A percentile compares a stretch with the other conserved stretches of the same genome.
Conservation (phyloP, 2,329 filamentous ascomycete genomes). For the Botryotinia convoluta region DNA sequence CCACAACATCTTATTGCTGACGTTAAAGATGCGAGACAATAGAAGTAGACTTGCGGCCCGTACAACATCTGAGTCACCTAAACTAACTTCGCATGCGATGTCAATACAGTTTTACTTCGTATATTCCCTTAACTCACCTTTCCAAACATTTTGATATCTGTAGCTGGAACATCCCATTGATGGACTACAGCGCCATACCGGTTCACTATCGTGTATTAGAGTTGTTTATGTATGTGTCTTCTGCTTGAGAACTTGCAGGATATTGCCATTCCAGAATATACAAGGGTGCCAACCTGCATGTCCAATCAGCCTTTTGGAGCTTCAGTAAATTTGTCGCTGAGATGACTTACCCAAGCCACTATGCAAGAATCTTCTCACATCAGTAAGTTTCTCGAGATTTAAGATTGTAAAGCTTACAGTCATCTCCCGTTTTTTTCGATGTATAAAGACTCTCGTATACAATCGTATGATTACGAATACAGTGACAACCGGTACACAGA, state of each 20-base stretch:
- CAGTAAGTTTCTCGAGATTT: background rate
- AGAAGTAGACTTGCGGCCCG: background rate
- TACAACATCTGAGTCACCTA: background rate
- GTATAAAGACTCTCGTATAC: background rate
- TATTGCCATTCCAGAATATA: slow-evolving; percentile 5
- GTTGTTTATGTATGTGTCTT: background rate
- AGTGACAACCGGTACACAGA: slow-evolving; percentile 1
- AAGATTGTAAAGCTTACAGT: background rate
- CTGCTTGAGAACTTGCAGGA: background rate
- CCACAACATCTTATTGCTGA: background rate
- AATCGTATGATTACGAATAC: background rate
- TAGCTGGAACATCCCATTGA: background rate
- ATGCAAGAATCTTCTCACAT: background rate
- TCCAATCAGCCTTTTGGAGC: background rate
- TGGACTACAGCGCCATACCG: background rate
- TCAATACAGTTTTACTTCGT: background rate
- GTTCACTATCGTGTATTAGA: background rate
- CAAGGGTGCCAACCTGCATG: background rate
- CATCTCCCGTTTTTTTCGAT: background rate
- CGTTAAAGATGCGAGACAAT: background rate
- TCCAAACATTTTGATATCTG: background rate
- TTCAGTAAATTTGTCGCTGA: no score
- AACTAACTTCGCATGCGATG: background rate
- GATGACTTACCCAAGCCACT: background rate
- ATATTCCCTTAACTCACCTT: background rate